These are phyloP conservation scores for Lichtheimia corymbifera DNA, from an alignment of 371 early-diverging fungal genomes.

Conservation along the genomic window DNA sequence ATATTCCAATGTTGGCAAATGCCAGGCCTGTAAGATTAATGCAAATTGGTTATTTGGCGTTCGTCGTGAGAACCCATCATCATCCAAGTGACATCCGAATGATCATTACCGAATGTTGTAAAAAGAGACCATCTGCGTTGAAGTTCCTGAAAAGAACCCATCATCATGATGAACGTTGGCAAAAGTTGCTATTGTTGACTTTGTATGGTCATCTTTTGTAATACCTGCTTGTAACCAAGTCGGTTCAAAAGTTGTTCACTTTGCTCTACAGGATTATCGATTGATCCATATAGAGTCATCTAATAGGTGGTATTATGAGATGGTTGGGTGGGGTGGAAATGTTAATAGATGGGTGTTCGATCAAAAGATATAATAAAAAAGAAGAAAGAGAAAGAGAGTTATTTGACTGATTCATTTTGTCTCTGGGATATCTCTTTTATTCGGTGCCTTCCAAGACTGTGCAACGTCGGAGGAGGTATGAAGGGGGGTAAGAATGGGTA, in stretches of 20 bases:
- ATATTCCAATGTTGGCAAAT: conserved; percentile 48
- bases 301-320: background rate
- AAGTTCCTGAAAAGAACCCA: conserved; percentile 20
- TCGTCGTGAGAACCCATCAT: background rate
- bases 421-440: too few relatives aligned
- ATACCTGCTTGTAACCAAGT: conserved; percentile 35
- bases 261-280: too few relatives aligned
- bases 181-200: background rate
- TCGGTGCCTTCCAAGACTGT: conserved; percentile 7
- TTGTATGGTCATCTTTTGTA: background rate
- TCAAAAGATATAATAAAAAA: too few relatives aligned
- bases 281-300: too few relatives aligned
- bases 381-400: too few relatives aligned
- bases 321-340: too few relatives aligned
- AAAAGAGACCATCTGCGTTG: conserved; percentile 39
- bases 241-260: conserved; percentile 12
- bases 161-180: background rate
- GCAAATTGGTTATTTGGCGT: background rate
- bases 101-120: conserved; percentile 42
- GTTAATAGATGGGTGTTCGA: too few relatives aligned
- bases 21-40: conserved; percentile 28
- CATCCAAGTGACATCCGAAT: background rate
- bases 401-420: too few relatives aligned
- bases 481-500: conserved; percentile 1
- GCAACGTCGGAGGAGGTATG: conserved; percentile 9